Conservation (phyloP, 257 asterid genomes). For the Solanum megistacrolobum region DNA sequence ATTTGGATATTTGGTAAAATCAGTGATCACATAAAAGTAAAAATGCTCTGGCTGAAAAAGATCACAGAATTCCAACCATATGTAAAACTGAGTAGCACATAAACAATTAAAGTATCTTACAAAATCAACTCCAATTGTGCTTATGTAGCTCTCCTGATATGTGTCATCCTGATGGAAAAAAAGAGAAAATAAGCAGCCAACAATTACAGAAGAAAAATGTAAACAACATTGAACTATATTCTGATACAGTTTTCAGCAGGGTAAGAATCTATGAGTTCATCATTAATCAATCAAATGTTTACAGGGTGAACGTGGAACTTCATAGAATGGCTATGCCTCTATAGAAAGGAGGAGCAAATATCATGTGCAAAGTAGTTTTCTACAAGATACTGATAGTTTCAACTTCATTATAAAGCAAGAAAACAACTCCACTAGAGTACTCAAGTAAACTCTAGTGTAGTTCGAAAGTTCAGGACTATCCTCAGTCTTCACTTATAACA, state of each 20-base stretch:
- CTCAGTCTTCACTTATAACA: background rate
- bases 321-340: background rate
- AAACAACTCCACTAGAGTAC: background rate
- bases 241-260: background rate
- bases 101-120: constrained; percentile 19
- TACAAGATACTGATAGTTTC: background rate
- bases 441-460: background rate
- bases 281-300: background rate
- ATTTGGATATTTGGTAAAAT: background rate
- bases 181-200: background rate
- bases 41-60: background rate
- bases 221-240: background rate
- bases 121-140: constrained; percentile 61
- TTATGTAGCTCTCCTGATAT: constrained; percentile 50
- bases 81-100: background rate
- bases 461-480: background rate
- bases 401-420: background rate
- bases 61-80: background rate
- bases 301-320: background rate
- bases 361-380: background rate
- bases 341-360: background rate
- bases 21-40: background rate
- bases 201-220: background rate
- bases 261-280: background rate
- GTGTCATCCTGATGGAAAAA: constrained; percentile 40